Conservation (phyloP, 106 monocot species). For the Triglochin maritima region DNA sequence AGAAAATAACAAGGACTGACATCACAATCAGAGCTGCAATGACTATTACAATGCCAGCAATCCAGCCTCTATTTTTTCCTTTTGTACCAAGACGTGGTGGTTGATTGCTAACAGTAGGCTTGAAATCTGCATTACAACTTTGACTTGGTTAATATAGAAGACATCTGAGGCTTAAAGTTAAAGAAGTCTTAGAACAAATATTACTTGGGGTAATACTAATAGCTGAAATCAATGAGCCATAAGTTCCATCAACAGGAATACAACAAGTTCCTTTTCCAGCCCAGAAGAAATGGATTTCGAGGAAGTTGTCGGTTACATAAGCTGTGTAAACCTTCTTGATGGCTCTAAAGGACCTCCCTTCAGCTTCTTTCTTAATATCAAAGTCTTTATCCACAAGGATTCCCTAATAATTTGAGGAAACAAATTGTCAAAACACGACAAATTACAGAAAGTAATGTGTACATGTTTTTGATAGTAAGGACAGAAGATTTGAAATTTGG, state of each 20-base stretch:
- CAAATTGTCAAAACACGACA: background rate
- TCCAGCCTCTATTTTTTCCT: conserved; percentile 3
- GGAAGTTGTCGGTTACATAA: conserved; percentile 19
- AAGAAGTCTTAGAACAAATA: background rate
- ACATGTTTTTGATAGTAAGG: too few relatives aligned
- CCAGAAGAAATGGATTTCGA: conserved; percentile 25
- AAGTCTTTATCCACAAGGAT: conserved; percentile 10
- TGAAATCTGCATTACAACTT: conserved; percentile 15
- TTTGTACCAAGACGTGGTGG: background rate
- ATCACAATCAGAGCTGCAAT: conserved; percentile 3
- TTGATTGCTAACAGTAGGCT: conserved; percentile 14
- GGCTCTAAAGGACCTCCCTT: conserved; percentile 1
- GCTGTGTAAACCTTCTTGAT: background rate
- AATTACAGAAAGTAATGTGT: background rate
- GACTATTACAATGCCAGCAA: conserved; percentile 6
- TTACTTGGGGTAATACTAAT: conserved; percentile 18
- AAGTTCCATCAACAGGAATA: conserved; percentile 10
- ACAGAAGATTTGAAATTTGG: too few relatives aligned
- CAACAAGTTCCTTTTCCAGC: conserved; percentile 25
- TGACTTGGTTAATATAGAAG: background rate
- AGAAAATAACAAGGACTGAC: background rate
- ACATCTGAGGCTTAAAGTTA: background rate
- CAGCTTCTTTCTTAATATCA: conserved; percentile 15
- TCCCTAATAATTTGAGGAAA: conserved; percentile 9
- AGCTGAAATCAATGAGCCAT: conserved; percentile 21